These are phyloP conservation scores for Apiospora malaysiana DNA, from an alignment of 2,329 filamentous ascomycete species.

Conservation along the genomic window DNA sequence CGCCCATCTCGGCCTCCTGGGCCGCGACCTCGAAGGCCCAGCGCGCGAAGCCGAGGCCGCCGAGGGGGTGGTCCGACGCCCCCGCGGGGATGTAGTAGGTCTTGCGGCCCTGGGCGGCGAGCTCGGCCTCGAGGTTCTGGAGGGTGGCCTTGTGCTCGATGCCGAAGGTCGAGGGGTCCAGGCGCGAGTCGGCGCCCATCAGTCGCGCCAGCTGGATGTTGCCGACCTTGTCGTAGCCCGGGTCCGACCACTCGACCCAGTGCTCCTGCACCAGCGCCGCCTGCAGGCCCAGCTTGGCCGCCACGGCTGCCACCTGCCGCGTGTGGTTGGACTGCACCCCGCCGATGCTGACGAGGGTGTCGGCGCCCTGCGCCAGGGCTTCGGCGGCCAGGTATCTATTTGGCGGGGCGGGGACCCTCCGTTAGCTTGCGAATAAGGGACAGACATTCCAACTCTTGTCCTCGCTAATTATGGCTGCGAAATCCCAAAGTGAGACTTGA, in stretches of 20 bases:
- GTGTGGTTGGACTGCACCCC: slow-evolving; percentile 76
- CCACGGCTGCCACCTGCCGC: slow-evolving; percentile 68
- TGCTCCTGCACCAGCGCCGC: slow-evolving; percentile 68
- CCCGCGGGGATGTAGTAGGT: slow-evolving; percentile 77
- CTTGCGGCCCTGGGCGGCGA: slow-evolving; percentile 58
- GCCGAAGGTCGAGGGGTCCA: slow-evolving; percentile 66
- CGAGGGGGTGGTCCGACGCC: slow-evolving; percentile 72
- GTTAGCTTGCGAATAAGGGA: too few species aligned
- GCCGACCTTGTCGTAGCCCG: slow-evolving; percentile 67
- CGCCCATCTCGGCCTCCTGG: slow-evolving; percentile 65
- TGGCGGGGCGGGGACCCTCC: background rate
- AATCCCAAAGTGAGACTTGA: too few species aligned
- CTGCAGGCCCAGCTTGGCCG: slow-evolving; percentile 61
- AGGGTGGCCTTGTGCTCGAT: slow-evolving; percentile 72
- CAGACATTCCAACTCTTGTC: too few species aligned
- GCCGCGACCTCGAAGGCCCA: slow-evolving; percentile 73
- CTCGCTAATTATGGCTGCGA: too few species aligned
- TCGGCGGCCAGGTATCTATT: slow-evolving; percentile 68
- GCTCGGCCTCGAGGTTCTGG: slow-evolving; percentile 58
- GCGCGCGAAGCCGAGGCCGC: slow-evolving; percentile 72
- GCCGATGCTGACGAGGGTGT: slow-evolving; percentile 70
- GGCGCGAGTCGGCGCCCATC: slow-evolving; percentile 68
- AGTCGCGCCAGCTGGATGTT: slow-evolving; percentile 74
- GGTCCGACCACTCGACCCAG: slow-evolving; percentile 69
- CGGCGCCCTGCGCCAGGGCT: slow-evolving; percentile 60